A percentile compares a stretch with the other conserved stretches of the same genome.
Evolutionary conservation across 257 asterid genomes (phyloP).

Genomic region (Nicotiana sylvestris): DNA sequence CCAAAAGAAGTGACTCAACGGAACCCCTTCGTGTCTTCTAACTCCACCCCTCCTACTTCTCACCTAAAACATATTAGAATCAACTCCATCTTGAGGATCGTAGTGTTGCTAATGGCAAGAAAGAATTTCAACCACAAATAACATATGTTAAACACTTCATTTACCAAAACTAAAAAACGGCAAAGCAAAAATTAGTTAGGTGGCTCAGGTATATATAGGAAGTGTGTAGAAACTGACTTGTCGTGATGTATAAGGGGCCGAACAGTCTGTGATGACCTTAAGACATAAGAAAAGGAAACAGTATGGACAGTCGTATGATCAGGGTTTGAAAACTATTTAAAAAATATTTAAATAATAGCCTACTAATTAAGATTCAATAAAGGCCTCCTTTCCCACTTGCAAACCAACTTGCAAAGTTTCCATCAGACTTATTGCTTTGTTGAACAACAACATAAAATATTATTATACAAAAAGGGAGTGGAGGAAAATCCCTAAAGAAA

Average conservation of each 20-base stretch:
- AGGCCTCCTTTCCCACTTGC: constrained; percentile 43
- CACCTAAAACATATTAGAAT: too few species aligned
- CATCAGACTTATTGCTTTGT: neutral
- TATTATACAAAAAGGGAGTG: neutral
- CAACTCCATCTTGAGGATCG: too few species aligned
- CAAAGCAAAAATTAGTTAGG: too few species aligned
- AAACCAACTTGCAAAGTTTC: constrained; percentile 23
- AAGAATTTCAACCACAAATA: too few species aligned
- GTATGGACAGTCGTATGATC: neutral
- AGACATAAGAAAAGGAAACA: neutral
- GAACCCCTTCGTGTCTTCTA: too few species aligned
- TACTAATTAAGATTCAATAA: constrained; percentile 8
- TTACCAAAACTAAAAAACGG: too few species aligned
- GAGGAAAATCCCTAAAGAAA: neutral
- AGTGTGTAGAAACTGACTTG: neutral
- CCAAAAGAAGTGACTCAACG: too few species aligned
- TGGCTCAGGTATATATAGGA: too few species aligned
- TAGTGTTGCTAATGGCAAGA: too few species aligned
- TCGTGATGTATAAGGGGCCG: neutral
- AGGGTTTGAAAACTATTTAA: neutral
- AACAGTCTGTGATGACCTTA: neutral
- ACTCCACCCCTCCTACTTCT: too few species aligned
- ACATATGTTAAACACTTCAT: too few species aligned
- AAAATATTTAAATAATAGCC: neutral
- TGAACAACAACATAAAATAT: neutral